A percentile compares a stretch with the other conserved stretches of the same genome.
These are phyloP conservation scores for Raffaelea deltoideospora DNA, from an alignment of 2,329 filamentous ascomycete species.

Conservation along the genomic window DNA sequence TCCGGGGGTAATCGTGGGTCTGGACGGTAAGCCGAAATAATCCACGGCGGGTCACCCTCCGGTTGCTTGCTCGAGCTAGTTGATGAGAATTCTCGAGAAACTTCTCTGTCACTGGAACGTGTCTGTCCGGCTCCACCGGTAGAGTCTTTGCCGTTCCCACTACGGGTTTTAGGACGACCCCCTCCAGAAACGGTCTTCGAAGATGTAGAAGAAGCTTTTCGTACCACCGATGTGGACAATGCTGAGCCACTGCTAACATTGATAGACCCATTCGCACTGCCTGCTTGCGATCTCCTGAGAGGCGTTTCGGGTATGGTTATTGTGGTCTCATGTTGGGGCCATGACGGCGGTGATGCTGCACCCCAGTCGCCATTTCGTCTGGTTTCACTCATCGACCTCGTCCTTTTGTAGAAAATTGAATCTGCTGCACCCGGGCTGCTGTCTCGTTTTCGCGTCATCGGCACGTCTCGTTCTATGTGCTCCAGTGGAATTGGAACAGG, in stretches of 20 bases:
- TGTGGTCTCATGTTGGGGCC: not conserved
- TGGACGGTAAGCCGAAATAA: constrained; percentile 87
- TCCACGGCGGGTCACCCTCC: constrained; percentile 92
- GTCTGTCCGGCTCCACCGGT: constrained; percentile 31
- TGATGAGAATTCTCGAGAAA: constrained; percentile 27
- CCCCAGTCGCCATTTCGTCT: constrained; percentile 16
- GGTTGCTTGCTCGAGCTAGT: constrained; percentile 46
- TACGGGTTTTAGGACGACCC: constrained; percentile 48
- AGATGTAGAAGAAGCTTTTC: too few species aligned
- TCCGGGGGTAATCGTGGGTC: constrained; percentile 89
- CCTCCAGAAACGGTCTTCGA: constrained; percentile 17
- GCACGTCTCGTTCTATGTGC: constrained; percentile 59
- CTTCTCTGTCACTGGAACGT: constrained; percentile 43
- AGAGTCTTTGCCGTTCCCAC: constrained; percentile 22
- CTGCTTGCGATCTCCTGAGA: constrained; percentile 31
- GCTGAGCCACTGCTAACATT: too few species aligned
- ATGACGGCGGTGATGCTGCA: not conserved
- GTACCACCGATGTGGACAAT: too few species aligned
- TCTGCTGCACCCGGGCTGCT: constrained; percentile 38
- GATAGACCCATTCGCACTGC: constrained; percentile 12
- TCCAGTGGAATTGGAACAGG: constrained; percentile 59
- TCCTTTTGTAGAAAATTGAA: constrained; percentile 41
- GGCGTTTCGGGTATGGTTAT: constrained; percentile 33
- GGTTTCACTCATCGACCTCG: constrained; percentile 57
- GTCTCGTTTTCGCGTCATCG: constrained; percentile 45